Conservation (phyloP, 306 rosid species). For the Malus sieversii region DNA sequence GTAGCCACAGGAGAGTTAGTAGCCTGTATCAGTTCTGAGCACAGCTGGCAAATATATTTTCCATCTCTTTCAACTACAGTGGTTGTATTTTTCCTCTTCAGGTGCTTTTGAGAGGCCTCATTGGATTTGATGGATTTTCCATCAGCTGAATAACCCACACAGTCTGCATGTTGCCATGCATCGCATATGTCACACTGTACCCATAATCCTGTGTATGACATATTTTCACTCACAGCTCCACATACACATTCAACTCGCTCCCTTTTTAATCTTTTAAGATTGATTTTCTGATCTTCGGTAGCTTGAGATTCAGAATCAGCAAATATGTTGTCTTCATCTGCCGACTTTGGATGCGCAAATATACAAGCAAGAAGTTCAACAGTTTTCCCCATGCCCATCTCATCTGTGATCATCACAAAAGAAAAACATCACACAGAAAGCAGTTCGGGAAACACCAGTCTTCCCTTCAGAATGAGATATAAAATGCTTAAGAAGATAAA, state of each 20-base stretch:
- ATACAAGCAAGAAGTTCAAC: conserved; percentile 90
- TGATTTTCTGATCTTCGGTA: conserved; percentile 20
- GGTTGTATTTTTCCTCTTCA: conserved; percentile 38
- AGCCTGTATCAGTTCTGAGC: conserved; percentile 75
- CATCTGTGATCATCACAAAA: conserved; percentile 46
- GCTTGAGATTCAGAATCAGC: conserved; percentile 28
- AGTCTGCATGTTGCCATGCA: conserved; percentile 97
- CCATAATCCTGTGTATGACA: conserved; percentile 76
- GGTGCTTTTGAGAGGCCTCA: conserved; percentile 18
- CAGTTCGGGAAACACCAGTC: conserved; percentile 9
- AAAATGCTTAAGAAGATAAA: neutral
- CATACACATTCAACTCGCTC: conserved; percentile 88
- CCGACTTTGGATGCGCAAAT: conserved; percentile 62
- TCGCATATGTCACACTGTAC: conserved; percentile 94
- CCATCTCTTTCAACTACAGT: conserved; percentile 58
- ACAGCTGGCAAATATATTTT: conserved; percentile 66
- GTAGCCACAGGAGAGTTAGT: conserved; percentile 73
- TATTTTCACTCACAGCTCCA: conserved; percentile 82
- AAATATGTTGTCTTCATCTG: conserved; percentile 35
- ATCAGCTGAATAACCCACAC: conserved; percentile 80
- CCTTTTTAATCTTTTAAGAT: conserved; percentile 61
- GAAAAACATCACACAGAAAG: conserved; percentile 6
- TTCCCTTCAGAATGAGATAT: neutral
- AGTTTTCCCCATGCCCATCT: conserved; percentile 96
- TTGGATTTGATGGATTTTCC: conserved; percentile 48